Evolutionary conservation across 1,284 basidiomycete genomes (phyloP), one percentile per base, ranked within the genome.

Genomic region (Cryptococcus sp.): DNA sequence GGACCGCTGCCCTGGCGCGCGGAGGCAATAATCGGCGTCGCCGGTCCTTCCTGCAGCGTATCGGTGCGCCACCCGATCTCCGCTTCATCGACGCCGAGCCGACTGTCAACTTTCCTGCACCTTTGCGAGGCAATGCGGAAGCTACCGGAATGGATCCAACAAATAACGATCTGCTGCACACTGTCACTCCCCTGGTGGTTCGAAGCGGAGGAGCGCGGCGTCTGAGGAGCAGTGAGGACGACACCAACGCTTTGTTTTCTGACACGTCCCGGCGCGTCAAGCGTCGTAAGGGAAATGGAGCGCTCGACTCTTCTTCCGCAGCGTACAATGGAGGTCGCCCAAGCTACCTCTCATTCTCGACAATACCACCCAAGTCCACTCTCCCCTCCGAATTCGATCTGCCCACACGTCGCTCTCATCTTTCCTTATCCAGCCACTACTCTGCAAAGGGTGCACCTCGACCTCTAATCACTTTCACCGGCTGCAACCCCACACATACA

Each of bases 401-500:
- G 1, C 65, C 70, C 22, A 19, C 50, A 19, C 51, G n/a, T 19
- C n/a, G 39, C 4, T 69, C 68, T 3, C 58, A 59, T 49, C 53
- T 71, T 0, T 49, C 62, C 3, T 40, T 69, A 13, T 56, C 63
- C 2, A 87, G 57, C 16, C 42, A 53, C 50, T 50, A 44, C 38
- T 65, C 65, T 11, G 40, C 49, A 19, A 15, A 35, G 17, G 57
- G 58, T 10, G 35, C 25, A 19, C 47, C 47, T n/a, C 67, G 62
- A 5, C 70, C 64, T 4, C 56, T 68, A 25, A 62, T 79, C 39
- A 71, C 68, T 1, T 78, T 75, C 47, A 65, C 60, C 6, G 67
- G 61, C n/a, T 61, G 57, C 50, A 54, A 50, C 10, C 60, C 61
- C 15, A 82, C 81, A 61, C 78, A 80, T 57, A 84, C 83, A n/a